phyloP scores from a whole-genome alignment of 805 yeast species.

The Candida easanensis region DNA sequence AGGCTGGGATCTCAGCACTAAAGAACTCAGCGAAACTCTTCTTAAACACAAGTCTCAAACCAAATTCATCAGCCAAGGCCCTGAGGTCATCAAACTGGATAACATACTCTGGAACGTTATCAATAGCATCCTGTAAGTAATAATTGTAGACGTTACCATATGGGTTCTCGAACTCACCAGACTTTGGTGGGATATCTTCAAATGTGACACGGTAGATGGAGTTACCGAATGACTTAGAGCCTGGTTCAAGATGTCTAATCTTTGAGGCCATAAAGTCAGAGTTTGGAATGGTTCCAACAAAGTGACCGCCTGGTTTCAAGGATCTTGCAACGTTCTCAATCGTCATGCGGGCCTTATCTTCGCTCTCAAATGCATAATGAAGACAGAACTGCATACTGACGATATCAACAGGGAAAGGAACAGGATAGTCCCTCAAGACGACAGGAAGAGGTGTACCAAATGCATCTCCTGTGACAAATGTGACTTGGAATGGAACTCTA shows the following conservation, averaged over 20 bases:
- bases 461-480: conserved; percentile 90
- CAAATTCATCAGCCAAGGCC: conserved; percentile 79
- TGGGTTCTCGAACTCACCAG: conserved; percentile 69
- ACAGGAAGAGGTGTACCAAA: conserved; percentile 70
- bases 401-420: conserved; percentile 74
- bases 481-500: conserved; percentile 68
- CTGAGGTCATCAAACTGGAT: conserved; percentile 91
- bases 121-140: conserved; percentile 88
- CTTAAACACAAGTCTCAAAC: conserved; percentile 66
- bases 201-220: conserved; percentile 78
- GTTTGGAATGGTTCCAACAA: conserved; percentile 93
- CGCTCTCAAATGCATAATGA: conserved; percentile 92
- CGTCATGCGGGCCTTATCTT: conserved; percentile 69
- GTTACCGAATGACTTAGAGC: conserved; percentile 77
- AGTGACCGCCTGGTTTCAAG: conserved; percentile 77
- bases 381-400: conserved; percentile 91
- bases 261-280: conserved; percentile 77
- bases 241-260: conserved; percentile 48
- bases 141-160: conserved; percentile 84
- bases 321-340: conserved; percentile 74
- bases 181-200: conserved; percentile 72
- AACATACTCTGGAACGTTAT: conserved; percentile 93
- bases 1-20: conserved; percentile 70
- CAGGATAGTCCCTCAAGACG: conserved; percentile 65
- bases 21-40: conserved; percentile 81